Base-by-base conservation (phyloP, 2,329 filamentous ascomycete species). In the Aspergillus pseudoviridinutans region DNA sequence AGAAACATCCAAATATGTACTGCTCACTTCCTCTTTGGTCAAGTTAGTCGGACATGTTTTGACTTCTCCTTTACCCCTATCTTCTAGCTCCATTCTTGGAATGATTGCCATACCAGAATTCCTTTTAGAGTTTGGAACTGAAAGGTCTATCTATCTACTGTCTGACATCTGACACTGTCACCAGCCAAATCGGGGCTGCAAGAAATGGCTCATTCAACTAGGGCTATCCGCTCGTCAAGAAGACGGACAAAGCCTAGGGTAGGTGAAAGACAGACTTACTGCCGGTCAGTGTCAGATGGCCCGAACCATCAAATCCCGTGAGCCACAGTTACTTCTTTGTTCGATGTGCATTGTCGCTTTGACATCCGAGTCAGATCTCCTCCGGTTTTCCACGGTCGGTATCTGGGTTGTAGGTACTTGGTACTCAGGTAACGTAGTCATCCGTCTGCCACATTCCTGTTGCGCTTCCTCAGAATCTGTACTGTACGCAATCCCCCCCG, bases 91-190 rank as follows among this genome's bases (percentile, higher is more conserved):
- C 42, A 46, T 46, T 46, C 42, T 12, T 46, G 42, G 42, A 46
- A 46, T 46, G 42, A 46, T 46, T 46, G 3, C 10, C 42, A 46
- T 46, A 46, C 42, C 42, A 46, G 10, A 10, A 46, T 20, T 20
- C 5, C 32, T 12, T 17, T 38, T 38, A 35, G 32, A 38, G 14
- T 38, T 38, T 7, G 32, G 32, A 14, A 38, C 14, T 6, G 6
- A 38, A 38, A 38, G 32, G 32, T 38, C 17, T 24, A 22, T 44
- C 32, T 35, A 46, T 44, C 32, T 38, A 46, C n/a, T 4, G 42
- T 46, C 42, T 49, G 51, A 51, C 60, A 57, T 60, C 60, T 62
- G 60, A 62, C 58, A 55, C 38, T 53, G 52, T 62, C 60, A 61
- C 42, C 54, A 49, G 51, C 47, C 55, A 49, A 28, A 22, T 29